These are phyloP conservation scores for Eucalyptus cloeziana DNA, from an alignment of 345 rosid genomes.

Conservation along the genomic window DNA sequence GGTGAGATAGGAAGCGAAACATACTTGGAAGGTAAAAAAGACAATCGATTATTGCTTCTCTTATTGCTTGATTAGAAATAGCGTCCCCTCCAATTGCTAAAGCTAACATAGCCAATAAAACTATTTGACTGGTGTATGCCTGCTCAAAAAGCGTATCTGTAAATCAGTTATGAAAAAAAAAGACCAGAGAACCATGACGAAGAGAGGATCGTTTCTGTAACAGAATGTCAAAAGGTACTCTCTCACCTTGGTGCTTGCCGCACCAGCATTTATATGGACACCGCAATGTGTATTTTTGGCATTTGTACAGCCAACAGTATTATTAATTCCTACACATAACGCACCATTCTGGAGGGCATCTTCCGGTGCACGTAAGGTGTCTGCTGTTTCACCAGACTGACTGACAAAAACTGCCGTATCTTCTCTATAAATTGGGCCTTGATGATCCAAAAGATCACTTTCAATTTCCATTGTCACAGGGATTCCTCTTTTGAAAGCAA, in stretches of 20 bases:
- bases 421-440: conserved; percentile 94
- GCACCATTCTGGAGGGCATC: conserved; percentile 88
- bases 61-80: conserved; percentile 55
- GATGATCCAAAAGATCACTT: conserved; percentile 86
- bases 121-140: conserved; percentile 98
- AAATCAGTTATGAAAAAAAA: neutral
- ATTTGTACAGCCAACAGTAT: conserved; percentile 92
- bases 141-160: conserved; percentile 1
- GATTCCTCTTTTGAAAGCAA: conserved; percentile 32
- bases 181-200: neutral
- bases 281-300: conserved; percentile 93
- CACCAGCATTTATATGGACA: conserved; percentile 90
- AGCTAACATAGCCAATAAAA: conserved; percentile 87
- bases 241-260: conserved; percentile 88
- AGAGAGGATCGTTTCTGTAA: neutral
- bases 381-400: conserved; percentile 99
- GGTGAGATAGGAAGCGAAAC: neutral
- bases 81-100: conserved; percentile 84
- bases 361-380: conserved; percentile 71
- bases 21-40: conserved; percentile 75
- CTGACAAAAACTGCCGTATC: conserved; percentile 96
- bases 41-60: conserved; percentile 89
- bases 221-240: neutral
- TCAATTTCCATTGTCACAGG: conserved; percentile 99
- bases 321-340: conserved; percentile 87